Evolutionary conservation across 345 rosid genomes (phyloP), one percentile per base, ranked within the genome.

Genomic region (Populus ilicifolia): DNA sequence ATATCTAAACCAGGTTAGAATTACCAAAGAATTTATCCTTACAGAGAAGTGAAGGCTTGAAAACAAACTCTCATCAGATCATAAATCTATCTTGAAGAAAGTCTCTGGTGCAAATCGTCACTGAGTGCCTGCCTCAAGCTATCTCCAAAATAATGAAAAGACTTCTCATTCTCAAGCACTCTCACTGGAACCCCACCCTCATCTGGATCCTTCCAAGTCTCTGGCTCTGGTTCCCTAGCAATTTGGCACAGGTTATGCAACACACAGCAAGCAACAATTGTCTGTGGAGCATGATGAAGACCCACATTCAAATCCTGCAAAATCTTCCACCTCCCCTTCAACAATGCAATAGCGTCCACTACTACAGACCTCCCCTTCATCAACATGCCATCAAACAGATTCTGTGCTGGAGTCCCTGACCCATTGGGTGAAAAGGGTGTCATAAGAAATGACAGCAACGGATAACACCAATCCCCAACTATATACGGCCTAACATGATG

Each of bases 381-480:
- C 80, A 96, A 80, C 99, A 96, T 96, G 14, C 98, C 97, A 4
- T 96, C 99, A 23, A 96, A 96, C 73, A 96, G 82, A 78, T 96
- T 96, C 88, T 93, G 97, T 0, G 96, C 93, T 0, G 99, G 99
- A 0, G 89, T 82, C 25, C 98, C 99, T 0, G 89, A 69, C 21
- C 99, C 99, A 30, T 90, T 84, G 0, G 97, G 90, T 0, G 97
- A 93, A 83, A 89, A 96, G 20, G 99, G 98, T 48, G 97, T 90
- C 99, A 96, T 96, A 74, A 96, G 63, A 29, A 93, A 96, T 0
- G 99, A 89, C 84, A 91, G 75, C 46, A 90, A 78, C 27, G 98
- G 99, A 79, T 91, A 93, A 78, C 99, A 91, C 99, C 99, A 96
- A 82, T 93, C 99, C 65, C 99, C 98, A 36, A 93, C 96, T 41